A percentile compares a stretch with the other conserved stretches of the same genome.
These are phyloP conservation scores for Aethionema arabicum DNA, from an alignment of 345 rosid species.

Conservation along the genomic window DNA sequence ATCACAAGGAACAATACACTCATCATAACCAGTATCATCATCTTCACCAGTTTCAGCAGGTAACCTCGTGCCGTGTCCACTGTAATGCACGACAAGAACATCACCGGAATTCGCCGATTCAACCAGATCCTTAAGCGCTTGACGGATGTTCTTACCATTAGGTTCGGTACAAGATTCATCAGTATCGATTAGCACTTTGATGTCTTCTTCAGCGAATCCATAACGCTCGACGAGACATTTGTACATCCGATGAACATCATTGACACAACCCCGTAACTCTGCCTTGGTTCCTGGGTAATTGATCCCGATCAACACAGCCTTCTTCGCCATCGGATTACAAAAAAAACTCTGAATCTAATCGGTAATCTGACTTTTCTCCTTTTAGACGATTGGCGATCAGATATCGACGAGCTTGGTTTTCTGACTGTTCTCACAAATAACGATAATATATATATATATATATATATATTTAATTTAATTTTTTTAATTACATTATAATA, in stretches of 20 bases:
- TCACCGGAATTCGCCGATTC: slow-evolving; percentile 60
- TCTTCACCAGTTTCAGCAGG: slow-evolving; percentile 98
- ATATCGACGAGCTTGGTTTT: not conserved
- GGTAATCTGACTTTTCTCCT: not conserved
- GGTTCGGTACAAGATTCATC: slow-evolving; percentile 62
- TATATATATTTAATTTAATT: not conserved
- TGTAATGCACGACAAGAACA: slow-evolving; percentile 78
- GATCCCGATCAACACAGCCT: slow-evolving; percentile 79
- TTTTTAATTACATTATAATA: too few relatives aligned
- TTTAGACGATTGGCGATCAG: not conserved
- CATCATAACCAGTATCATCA: slow-evolving; percentile 93
- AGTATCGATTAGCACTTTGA: slow-evolving; percentile 73
- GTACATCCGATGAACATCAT: slow-evolving; percentile 78
- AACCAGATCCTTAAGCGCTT: slow-evolving; percentile 57
- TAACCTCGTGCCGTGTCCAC: slow-evolving; percentile 96
- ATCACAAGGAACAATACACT: slow-evolving; percentile 92
- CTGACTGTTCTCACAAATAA: slow-evolving; percentile 21
- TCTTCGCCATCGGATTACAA: slow-evolving; percentile 54
- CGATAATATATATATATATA: not conserved
- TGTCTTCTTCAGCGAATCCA: slow-evolving; percentile 66
- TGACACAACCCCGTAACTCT: slow-evolving; percentile 81
- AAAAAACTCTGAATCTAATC: not conserved
- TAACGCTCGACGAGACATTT: slow-evolving; percentile 62
- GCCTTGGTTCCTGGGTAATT: slow-evolving; percentile 90
- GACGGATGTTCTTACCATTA: slow-evolving; percentile 80